These are phyloP conservation scores for Juncus inflexus DNA, from an alignment of 176 grass and related monocot genomes.

Conservation along the genomic window DNA sequence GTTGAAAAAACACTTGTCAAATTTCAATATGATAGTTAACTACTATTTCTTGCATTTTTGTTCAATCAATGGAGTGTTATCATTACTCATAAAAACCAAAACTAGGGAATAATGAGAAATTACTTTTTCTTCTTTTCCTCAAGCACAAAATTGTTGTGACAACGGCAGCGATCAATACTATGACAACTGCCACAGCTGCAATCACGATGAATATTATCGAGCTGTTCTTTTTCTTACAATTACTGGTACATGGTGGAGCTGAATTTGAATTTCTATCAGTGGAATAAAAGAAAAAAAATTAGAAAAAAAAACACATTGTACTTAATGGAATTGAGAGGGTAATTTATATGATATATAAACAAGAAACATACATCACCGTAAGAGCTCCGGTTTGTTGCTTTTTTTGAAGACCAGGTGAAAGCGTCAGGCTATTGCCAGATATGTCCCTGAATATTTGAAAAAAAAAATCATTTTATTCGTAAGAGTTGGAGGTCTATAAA, in stretches of 20 bases:
- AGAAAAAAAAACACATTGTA: neutral
- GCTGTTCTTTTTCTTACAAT: conserved; percentile 17
- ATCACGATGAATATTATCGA: neutral
- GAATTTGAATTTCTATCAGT: neutral
- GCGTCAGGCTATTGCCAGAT: conserved; percentile 28
- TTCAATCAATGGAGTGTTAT: no score
- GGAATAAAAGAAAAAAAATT: neutral
- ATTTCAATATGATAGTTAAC: no score
- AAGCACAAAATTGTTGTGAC: neutral
- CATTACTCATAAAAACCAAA: no score
- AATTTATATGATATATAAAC: neutral
- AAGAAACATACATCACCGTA: conserved; percentile 39
- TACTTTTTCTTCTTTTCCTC: neutral
- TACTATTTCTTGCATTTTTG: no score
- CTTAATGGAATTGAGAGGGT: neutral
- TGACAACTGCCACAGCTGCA: neutral
- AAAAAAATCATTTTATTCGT: neutral
- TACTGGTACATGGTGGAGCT: neutral
- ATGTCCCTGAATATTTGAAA: conserved; percentile 4
- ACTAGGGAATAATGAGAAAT: no score
- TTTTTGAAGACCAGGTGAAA: conserved; percentile 36
- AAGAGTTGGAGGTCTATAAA: neutral
- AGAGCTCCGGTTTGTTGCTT: conserved; percentile 27
- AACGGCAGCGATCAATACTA: neutral
- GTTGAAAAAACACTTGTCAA: no score